Evolutionary conservation across 805 yeast species (phyloP).

Genomic region (Starmerella cellae): DNA sequence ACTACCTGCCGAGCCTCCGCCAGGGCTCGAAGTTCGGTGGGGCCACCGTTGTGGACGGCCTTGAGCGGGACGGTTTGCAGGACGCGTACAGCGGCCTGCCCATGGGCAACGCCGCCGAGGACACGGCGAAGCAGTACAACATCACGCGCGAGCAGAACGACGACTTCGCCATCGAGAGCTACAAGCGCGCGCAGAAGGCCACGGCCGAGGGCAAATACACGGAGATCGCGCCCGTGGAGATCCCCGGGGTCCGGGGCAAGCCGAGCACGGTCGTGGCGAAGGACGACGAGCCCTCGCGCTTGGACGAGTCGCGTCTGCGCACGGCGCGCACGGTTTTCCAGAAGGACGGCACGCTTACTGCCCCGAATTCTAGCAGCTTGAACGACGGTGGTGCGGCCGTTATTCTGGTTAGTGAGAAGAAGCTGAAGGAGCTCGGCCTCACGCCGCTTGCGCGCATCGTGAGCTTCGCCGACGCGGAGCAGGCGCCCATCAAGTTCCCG

Average conservation of each 20-base stretch:
- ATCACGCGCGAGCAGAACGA: conserved; percentile 81
- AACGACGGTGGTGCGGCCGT: conserved; percentile 98
- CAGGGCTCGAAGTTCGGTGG: conserved; percentile 86
- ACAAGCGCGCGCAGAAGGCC: conserved; percentile 76
- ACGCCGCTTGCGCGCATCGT: conserved; percentile 78
- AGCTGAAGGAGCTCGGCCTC: conserved; percentile 72
- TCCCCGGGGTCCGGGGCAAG: conserved; percentile 67
- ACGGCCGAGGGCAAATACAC: conserved; percentile 66
- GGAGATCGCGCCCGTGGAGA: conserved; percentile 78
- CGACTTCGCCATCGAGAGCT: conserved; percentile 69
- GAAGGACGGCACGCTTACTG: conserved; percentile 92
- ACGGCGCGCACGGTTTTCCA: conserved; percentile 90
- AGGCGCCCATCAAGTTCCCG: conserved; percentile 87
- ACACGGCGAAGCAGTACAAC: conserved; percentile 73
- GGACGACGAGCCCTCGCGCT: conserved; percentile 76
- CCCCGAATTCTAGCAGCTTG: conserved; percentile 90
- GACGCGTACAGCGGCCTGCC: conserved; percentile 81
- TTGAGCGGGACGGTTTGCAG: conserved; percentile 80
- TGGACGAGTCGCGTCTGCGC: conserved; percentile 63
- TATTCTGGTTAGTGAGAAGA: conserved; percentile 68
- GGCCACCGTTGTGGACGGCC: conserved; percentile 64
- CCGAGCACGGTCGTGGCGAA: conserved; percentile 51
- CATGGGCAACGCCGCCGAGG: conserved; percentile 97
- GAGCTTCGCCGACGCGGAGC: conserved; percentile 99
- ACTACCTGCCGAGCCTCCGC: conserved; percentile 78